phyloP scores from a whole-genome alignment of 805 yeast genomes.

The Candida endomychidarum region DNA sequence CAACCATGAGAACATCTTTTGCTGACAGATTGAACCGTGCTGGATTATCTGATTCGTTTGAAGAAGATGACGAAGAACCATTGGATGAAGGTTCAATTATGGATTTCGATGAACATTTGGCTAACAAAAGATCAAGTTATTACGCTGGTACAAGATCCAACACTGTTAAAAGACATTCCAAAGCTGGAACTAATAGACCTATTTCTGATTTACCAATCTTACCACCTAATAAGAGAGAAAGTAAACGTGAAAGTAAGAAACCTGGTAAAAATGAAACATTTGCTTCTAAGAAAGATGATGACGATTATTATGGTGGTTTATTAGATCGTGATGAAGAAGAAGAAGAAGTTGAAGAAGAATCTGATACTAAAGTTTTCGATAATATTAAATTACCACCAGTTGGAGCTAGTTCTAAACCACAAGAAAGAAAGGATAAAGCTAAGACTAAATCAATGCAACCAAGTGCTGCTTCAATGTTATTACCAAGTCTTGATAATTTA shows the following conservation, averaged over 20 bases:
- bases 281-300: constrained; percentile 29
- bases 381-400: constrained; percentile 49
- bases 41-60: constrained; percentile 26
- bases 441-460: constrained; percentile 31
- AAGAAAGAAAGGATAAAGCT: constrained; percentile 5
- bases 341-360: constrained; percentile 24
- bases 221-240: constrained; percentile 34
- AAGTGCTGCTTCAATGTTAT: constrained; percentile 35
- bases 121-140: constrained; percentile 40
- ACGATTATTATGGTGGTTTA: constrained; percentile 17
- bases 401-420: background rate
- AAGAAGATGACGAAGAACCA: constrained; percentile 29
- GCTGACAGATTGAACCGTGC: constrained; percentile 43
- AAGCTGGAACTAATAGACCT: constrained; percentile 25
- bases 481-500: constrained; percentile 24
- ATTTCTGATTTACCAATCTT: constrained; percentile 28
- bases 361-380: constrained; percentile 37
- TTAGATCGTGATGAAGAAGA: constrained; percentile 19
- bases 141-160: constrained; percentile 26
- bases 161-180: constrained; percentile 29
- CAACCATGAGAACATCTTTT: constrained; percentile 38
- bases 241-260: constrained; percentile 16
- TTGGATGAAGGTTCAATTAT: constrained; percentile 38
- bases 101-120: constrained; percentile 42
- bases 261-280: constrained; percentile 43